These are phyloP conservation scores for Puya raimondii DNA, from an alignment of 176 grass and related monocot species.

Conservation along the genomic window DNA sequence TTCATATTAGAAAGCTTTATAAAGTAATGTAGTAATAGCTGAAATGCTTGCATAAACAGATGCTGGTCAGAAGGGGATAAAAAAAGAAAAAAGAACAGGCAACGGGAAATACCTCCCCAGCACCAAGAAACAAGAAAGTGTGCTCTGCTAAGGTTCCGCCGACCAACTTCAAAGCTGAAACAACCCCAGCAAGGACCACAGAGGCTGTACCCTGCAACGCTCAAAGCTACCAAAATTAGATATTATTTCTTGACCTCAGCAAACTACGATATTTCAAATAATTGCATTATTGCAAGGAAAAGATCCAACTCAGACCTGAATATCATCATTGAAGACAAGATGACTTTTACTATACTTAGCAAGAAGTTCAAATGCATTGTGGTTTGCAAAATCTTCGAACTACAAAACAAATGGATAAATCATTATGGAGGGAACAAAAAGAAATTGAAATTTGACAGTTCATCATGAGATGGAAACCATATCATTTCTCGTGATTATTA, in stretches of 20 bases:
- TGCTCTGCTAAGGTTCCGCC: conserved; percentile 78
- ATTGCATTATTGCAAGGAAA: neutral
- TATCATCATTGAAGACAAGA: conserved; percentile 98
- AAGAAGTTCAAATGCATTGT: conserved; percentile 92
- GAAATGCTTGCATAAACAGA: neutral
- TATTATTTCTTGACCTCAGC: neutral
- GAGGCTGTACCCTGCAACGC: conserved; percentile 77
- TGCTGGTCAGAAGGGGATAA: neutral
- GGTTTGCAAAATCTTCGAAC: conserved; percentile 98
- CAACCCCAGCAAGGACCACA: conserved; percentile 82
- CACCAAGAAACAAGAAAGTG: conserved; percentile 88
- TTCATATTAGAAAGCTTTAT: neutral
- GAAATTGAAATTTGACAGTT: neutral
- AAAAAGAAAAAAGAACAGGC: neutral
- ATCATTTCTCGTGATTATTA: neutral
- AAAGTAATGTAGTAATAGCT: neutral
- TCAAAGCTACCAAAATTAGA: neutral
- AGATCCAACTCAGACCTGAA: conserved; percentile 51
- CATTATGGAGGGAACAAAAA: neutral
- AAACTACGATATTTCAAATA: neutral
- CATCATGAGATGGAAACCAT: neutral
- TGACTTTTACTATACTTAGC: conserved; percentile 77
- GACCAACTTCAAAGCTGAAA: conserved; percentile 66
- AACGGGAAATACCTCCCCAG: conserved; percentile 66
- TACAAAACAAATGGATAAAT: conserved; percentile 23